Evolutionary conservation across 2,329 filamentous ascomycete genomes (phyloP), one percentile per base, ranked within the genome.

Genomic region (Talaromyces sp.): DNA sequence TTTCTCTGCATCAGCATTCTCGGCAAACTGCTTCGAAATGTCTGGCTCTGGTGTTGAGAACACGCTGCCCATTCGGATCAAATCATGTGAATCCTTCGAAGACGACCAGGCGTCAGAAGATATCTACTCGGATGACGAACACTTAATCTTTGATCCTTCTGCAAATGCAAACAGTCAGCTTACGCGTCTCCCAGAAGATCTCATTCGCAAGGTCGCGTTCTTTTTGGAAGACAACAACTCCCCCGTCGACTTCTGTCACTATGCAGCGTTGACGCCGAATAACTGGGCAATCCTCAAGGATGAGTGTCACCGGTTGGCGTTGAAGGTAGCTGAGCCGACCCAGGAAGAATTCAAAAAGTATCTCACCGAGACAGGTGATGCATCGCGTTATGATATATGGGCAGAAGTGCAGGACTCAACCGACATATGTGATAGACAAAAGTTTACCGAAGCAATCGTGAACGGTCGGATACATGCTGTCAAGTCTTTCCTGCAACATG

Each of bases 261-360:
- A 45, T 47, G 64, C 64, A 19, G 31, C 53, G 2, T 17, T 36
- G 11, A 58, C 59, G 19, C 11, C 31, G 13, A 47, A 27, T 15
- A 56, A 58, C 38, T 66, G 64, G 64, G 2, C 1, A 10, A 38
- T 51, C 11, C 34, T 66, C 17, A 22, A 17, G n/a, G 5, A 29
- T 3, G 45, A 31, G 15, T 66, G 64, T 27, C 65, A 61, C n/a
- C 10, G 19, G 15, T 31, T 40, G 15, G 65, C 61, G 2, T 36
- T 66, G 43, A 51, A 34, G 34, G 34, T 45, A 51, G 65, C 61
- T 15, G 38, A 58, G 54, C 63, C 63, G 34, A 64, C 54, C 5
- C 27, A 29, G 8, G 54, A 60, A 47, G 62, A 64, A 43, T 60
- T 59, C 36, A 36, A 25, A 19, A 56, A 22, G 53, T 47, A 31